Conservation (phyloP, 768 basidiomycete species). For the Serendipita sp. region DNA sequence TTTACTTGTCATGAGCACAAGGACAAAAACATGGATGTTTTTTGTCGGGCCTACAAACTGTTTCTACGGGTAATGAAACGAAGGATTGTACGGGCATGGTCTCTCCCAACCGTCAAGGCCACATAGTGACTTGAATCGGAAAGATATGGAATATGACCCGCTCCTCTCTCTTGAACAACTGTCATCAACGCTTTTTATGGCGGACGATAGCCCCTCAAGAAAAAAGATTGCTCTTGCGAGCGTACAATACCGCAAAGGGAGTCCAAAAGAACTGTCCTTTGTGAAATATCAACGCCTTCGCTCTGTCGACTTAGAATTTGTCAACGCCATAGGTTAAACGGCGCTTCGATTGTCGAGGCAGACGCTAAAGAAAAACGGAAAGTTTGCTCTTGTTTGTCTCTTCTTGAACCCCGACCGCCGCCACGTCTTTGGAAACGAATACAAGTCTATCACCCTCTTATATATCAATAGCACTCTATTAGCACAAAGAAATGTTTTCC, state of each 20-base stretch:
- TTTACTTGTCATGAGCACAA: no score
- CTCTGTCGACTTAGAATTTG: constrained; percentile 7
- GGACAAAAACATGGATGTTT: not conserved
- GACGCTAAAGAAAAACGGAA: not conserved
- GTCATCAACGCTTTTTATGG: not conserved
- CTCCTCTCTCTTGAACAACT: not conserved
- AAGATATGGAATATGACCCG: constrained; percentile 6
- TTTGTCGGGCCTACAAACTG: not conserved
- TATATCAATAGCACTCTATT: no score
- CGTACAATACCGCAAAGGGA: not conserved
- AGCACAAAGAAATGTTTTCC: not conserved
- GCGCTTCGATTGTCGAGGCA: constrained; percentile 5
- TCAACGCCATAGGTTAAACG: constrained; percentile 3
- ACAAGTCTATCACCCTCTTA: no score
- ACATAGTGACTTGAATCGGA: constrained; percentile 7
- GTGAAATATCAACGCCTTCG: not conserved
- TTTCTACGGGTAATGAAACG: no score
- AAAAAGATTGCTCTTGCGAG: not conserved
- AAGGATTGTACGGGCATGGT: constrained; percentile 4
- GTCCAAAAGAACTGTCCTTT: not conserved
- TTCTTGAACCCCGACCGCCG: not conserved
- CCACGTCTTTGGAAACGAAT: not conserved
- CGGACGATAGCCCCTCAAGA: not conserved
- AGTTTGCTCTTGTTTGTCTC: not conserved
- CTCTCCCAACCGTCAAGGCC: constrained; percentile 5